phyloP scores from a whole-genome alignment of 495 filamentous ascomycete genomes.

The Aspergillus sclerotiicarbonarius region DNA sequence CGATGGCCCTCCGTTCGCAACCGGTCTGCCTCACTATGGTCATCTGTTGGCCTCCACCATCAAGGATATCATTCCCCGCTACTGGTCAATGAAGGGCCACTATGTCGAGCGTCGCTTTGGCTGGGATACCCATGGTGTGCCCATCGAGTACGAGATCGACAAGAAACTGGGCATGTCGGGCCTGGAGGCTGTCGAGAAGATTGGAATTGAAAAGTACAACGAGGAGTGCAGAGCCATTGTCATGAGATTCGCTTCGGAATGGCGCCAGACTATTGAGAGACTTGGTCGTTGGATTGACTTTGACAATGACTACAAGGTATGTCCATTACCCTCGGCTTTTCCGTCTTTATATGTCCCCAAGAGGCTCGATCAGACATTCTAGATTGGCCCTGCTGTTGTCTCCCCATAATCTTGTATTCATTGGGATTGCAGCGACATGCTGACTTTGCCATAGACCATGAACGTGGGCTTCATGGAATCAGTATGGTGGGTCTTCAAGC shows the following conservation, averaged over 20 bases:
- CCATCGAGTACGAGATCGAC: slow-evolving; percentile 97
- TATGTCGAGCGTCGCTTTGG: slow-evolving; percentile 73
- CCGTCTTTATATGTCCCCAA: not conserved
- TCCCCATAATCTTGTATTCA: not conserved
- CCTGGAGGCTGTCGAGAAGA: slow-evolving; percentile 78
- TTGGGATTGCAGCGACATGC: not conserved
- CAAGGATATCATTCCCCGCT: slow-evolving; percentile 94
- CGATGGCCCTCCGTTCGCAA: slow-evolving; percentile 62
- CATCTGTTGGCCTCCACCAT: slow-evolving; percentile 95
- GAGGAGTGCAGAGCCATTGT: slow-evolving; percentile 90
- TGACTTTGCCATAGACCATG: slow-evolving; percentile 63
- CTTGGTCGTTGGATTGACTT: slow-evolving; percentile 98
- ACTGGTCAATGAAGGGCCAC: slow-evolving; percentile 97
- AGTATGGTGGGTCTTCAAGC: slow-evolving; percentile 95
- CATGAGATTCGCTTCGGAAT: slow-evolving; percentile 87
- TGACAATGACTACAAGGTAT: slow-evolving; percentile 94
- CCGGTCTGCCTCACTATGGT: slow-evolving; percentile 89
- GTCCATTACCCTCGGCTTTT: not conserved
- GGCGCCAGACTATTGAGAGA: slow-evolving; percentile 84
- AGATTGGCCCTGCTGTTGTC: not conserved
- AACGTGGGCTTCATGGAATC: slow-evolving; percentile 94
- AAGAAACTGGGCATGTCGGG: slow-evolving; percentile 92
- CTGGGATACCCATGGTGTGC: slow-evolving; percentile 94
- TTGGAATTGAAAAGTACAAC: slow-evolving; percentile 92
- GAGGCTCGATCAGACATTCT: not conserved